Conservation (phyloP, 495 filamentous ascomycete genomes). For the Aspergillus saccharolyticus region DNA sequence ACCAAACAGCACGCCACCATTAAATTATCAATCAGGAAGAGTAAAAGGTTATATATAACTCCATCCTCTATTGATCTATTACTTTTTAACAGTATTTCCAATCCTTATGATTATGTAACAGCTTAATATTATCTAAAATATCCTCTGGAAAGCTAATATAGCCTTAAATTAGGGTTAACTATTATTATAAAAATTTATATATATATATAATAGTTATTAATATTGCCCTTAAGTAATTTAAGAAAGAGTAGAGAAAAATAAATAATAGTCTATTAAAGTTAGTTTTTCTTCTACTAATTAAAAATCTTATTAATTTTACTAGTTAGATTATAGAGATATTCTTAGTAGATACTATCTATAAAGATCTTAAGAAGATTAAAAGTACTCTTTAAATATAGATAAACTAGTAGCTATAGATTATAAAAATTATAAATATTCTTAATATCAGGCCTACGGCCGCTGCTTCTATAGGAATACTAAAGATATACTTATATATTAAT, state of each 20-base stretch:
- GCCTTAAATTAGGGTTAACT: background rate
- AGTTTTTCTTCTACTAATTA: background rate
- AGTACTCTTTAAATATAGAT: background rate
- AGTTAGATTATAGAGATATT: background rate
- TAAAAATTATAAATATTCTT: constrained; percentile 11
- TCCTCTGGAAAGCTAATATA: background rate
- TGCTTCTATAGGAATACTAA: background rate
- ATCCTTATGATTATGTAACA: too few relatives aligned
- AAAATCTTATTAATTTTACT: background rate
- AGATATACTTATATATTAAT: background rate
- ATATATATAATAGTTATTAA: constrained; percentile 3
- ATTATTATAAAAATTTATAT: constrained; percentile 3
- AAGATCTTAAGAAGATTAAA: background rate
- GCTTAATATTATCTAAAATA: too few relatives aligned
- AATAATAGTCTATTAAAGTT: background rate
- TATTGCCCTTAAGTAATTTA: background rate
- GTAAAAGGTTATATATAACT: too few relatives aligned
- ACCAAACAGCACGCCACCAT: too few relatives aligned
- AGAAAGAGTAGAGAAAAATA: background rate
- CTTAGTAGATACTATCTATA: background rate
- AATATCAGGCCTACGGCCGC: background rate
- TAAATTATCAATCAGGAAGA: too few relatives aligned
- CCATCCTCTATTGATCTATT: too few relatives aligned
- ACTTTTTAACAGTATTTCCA: too few relatives aligned
- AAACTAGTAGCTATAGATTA: constrained; percentile 1